Conservation (phyloP, 2,329 filamentous ascomycete genomes). For the Paraphaeosphaeria sporulosa region DNA sequence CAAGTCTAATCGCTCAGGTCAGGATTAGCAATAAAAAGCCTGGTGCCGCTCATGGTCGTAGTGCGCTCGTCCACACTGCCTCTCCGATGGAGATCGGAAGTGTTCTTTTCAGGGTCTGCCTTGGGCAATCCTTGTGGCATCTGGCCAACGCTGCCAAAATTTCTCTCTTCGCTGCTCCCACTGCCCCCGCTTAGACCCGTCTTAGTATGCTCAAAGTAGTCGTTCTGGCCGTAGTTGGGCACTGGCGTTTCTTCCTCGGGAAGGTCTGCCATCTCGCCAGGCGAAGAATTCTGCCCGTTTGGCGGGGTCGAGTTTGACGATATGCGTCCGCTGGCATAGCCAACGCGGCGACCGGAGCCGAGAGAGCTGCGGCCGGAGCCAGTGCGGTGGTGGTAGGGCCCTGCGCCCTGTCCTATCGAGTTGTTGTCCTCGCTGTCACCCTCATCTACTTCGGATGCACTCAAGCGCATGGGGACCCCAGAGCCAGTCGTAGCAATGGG, state of each 20-base stretch:
- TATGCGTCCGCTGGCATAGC: conserved; percentile 55
- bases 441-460: conserved; percentile 93
- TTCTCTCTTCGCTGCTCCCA: conserved; percentile 53
- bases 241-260: conserved; percentile 57
- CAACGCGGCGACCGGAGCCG: conserved; percentile 50
- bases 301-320: conserved; percentile 63
- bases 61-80: conserved; percentile 86
- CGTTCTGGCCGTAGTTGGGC: conserved; percentile 44
- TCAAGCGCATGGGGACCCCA: conserved; percentile 88
- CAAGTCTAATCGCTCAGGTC: conserved; percentile 64
- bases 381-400: conserved; percentile 69
- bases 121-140: conserved; percentile 55
- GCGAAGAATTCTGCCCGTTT: conserved; percentile 52
- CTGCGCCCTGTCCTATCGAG: conserved; percentile 42
- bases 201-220: conserved; percentile 55
- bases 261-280: conserved; percentile 48
- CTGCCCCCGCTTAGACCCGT: conserved; percentile 54
- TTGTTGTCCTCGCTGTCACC: conserved; percentile 78
- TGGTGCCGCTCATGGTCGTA: conserved; percentile 71
- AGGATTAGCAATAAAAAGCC: conserved; percentile 86
- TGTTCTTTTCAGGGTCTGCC: conserved; percentile 45
- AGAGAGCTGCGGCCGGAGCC: conserved; percentile 77
- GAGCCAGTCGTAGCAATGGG: conserved; percentile 77
- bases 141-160: conserved; percentile 62
- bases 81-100: conserved; percentile 73